Evolutionary conservation across 371 early-diverging fungal genomes (phyloP), one percentile per base, ranked within the genome.

Genomic region (Synchytrium microbalum): DNA sequence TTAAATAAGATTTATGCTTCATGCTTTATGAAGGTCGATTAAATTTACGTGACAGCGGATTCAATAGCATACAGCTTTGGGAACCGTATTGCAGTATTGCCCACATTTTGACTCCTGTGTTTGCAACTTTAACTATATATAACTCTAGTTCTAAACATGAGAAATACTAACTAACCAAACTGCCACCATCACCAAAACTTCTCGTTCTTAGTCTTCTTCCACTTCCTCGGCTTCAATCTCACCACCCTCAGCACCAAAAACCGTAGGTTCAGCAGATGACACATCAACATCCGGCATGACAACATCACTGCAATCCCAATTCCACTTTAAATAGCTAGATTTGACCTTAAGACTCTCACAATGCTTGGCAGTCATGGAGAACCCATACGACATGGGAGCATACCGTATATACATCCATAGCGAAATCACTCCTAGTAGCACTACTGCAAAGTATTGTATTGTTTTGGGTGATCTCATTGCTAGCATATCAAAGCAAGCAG

Each of bases 321-420:
- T 65, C 72, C 72, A 71, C 0, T 16, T 2, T 30, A 28, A 26
- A 24, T 62, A 24, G 65, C 67, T 5, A 5, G 13, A 13, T 29
- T 56, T 56, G 13, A 24, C 65, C 62, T 69, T 71, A n/a, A 71
- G 25, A 25, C 32, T 10, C 58, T 63, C 25, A 62, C 72, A 71
- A 2, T 63, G 54, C 14, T 59, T 61, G n/a, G 55, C 54, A 19
- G n/a, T 25, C 70, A 70, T 68, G 25, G 26, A 25, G 59, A 80
- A 75, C 61, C 92, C 93, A 74, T 94, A 96, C 0, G 90, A 79
- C 16, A 96, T 59, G 0, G 93, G 89, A 29, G 87, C 78, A 60
- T 86, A 90, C 58, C 74, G 74, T n/a, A 82, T 60, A 26, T 82
- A 82, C 23, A 67, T 56, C 56, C 62, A 70, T 30, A 82, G 64